Percentiles rank a stretch among this genome's conserved stretches.
These are phyloP conservation scores for Aspergillus asperescens DNA, from an alignment of 495 filamentous ascomycete species.

Conservation along the genomic window DNA sequence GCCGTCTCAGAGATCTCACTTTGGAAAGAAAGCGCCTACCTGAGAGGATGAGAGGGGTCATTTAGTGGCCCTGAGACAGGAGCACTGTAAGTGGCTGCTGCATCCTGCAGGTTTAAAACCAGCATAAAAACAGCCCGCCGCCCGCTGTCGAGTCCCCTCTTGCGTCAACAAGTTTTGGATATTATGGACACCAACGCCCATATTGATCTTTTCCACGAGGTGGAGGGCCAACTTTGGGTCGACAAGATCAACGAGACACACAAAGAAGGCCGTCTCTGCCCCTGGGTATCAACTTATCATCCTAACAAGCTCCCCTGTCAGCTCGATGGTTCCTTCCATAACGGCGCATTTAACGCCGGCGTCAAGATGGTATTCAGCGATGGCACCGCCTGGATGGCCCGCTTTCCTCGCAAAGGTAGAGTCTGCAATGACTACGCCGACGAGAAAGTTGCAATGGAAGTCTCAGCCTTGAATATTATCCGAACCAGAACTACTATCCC, in stretches of 20 bases:
- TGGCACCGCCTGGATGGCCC: conserved; percentile 31
- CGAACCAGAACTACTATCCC: conserved; percentile 39
- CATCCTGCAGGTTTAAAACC: too few species aligned
- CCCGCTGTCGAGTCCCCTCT: too few species aligned
- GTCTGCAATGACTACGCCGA: conserved; percentile 28
- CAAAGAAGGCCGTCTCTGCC: conserved; percentile 25
- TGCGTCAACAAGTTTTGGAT: too few species aligned
- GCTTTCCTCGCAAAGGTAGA: conserved; percentile 34
- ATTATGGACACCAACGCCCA: conserved; percentile 26
- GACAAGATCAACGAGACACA: conserved; percentile 31
- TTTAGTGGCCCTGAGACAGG: too few species aligned
- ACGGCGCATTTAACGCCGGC: conserved; percentile 35
- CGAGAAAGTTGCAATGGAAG: conserved; percentile 44
- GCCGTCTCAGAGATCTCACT: too few species aligned
- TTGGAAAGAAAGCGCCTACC: too few species aligned
- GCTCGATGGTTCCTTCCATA: conserved; percentile 29
- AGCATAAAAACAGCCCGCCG: too few species aligned
- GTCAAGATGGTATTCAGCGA: conserved; percentile 33
- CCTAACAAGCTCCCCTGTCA: conserved; percentile 29
- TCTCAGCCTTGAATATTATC: conserved; percentile 31
- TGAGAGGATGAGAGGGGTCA: too few species aligned
- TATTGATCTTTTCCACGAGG: conserved; percentile 22
- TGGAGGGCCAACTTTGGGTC: conserved; percentile 29
- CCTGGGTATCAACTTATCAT: conserved; percentile 38
- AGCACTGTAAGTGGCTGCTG: too few species aligned